Percentiles rank a stretch among this genome's conserved stretches.
phyloP scores from a whole-genome alignment of 2,329 filamentous ascomycete species.

The Penicillium sp. region DNA sequence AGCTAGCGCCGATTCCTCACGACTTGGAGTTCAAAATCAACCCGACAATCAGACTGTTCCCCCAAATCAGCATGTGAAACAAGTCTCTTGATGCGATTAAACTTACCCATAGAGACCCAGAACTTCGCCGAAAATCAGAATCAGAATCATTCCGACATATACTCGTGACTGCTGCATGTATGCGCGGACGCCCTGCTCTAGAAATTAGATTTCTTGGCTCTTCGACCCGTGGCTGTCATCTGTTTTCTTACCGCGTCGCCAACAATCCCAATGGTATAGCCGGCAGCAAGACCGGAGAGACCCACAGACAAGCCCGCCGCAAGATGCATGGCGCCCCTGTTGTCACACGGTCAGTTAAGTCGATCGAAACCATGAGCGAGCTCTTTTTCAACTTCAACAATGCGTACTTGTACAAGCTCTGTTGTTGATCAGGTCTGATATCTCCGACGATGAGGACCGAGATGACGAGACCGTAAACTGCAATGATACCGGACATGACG shows the following conservation, averaged over 20 bases:
- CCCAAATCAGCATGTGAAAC: constrained; percentile 15
- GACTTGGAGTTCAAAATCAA: constrained; percentile 84
- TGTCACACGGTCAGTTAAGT: constrained; percentile 13
- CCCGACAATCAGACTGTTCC: constrained; percentile 73
- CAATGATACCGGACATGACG: constrained; percentile 98
- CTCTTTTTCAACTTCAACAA: constrained; percentile 13
- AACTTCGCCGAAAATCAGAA: constrained; percentile 97
- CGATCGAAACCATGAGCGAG: constrained; percentile 12
- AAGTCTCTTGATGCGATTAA: neutral
- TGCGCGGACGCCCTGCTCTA: constrained; percentile 65
- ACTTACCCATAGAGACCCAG: constrained; percentile 89
- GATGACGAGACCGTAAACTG: constrained; percentile 95
- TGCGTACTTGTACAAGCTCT: constrained; percentile 75
- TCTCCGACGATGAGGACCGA: constrained; percentile 92
- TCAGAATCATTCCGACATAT: constrained; percentile 97
- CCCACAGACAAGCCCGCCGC: constrained; percentile 86
- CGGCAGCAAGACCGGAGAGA: constrained; percentile 84
- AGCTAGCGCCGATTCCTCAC: constrained; percentile 5
- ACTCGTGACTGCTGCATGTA: constrained; percentile 96
- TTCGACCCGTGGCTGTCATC: neutral
- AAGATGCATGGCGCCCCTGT: constrained; percentile 85
- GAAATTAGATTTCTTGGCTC: constrained; percentile 16
- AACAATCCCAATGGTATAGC: constrained; percentile 93
- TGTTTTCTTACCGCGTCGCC: constrained; percentile 66
- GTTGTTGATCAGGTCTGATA: constrained; percentile 64